Conservation (phyloP, 1,139 yeast genomes). For the Magnusiomyces sp. region DNA sequence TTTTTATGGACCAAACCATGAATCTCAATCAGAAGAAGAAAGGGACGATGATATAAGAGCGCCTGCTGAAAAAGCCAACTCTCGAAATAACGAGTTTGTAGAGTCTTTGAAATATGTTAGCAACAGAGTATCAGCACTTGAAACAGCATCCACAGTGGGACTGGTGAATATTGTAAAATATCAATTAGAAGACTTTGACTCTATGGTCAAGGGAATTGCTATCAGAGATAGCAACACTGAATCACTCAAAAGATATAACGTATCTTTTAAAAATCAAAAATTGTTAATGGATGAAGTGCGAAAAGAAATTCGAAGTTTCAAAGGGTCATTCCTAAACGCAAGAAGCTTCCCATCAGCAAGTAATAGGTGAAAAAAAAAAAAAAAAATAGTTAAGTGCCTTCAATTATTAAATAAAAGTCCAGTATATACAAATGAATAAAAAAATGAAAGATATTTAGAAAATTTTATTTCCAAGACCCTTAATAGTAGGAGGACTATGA, state of each 20-base stretch:
- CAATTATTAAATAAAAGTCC: neutral
- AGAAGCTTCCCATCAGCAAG: conserved; percentile 13
- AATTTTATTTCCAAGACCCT: conserved; percentile 5
- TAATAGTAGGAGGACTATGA: neutral
- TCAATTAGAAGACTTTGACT: neutral
- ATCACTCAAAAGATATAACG: neutral
- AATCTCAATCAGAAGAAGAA: no score
- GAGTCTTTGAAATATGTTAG: neutral
- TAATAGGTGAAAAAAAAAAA: neutral
- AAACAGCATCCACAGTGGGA: neutral
- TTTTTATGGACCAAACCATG: neutral
- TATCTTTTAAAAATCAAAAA: conserved; percentile 3
- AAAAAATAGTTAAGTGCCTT: neutral
- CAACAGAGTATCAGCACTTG: neutral
- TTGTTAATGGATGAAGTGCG: conserved; percentile 20
- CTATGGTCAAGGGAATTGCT: neutral
- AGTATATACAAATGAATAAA: neutral
- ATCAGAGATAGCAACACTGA: neutral
- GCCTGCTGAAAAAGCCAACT: conserved; percentile 2
- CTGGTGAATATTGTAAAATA: neutral
- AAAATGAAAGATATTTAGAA: conserved; percentile 1
- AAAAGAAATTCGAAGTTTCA: conserved; percentile 30
- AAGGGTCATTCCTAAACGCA: conserved; percentile 26
- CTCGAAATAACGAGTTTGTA: neutral
- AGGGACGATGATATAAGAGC: neutral